phyloP scores from a whole-genome alignment of 768 basidiomycete species.

The Suillus occidentalis region DNA sequence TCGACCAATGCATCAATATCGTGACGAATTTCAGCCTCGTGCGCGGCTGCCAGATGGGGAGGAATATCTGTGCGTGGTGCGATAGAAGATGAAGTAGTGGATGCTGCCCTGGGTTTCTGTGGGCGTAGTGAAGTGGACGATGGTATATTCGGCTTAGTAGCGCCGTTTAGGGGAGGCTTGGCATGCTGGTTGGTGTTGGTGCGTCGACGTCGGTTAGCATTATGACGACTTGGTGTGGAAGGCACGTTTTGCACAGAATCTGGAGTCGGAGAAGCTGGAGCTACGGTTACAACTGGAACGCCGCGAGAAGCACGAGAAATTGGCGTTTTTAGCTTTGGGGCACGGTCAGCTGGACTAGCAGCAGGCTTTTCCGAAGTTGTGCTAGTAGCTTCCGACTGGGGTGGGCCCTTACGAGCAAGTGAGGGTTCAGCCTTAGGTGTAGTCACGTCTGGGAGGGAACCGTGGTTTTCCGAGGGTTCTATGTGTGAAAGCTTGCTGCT shows the following conservation, averaged over 20 bases:
- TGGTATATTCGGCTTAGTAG: slow-evolving; percentile 18
- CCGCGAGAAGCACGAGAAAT: slow-evolving; percentile 23
- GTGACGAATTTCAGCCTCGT: slow-evolving; percentile 50
- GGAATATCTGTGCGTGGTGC: slow-evolving; percentile 54
- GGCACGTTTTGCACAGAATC: slow-evolving; percentile 23
- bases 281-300: slow-evolving; percentile 22
- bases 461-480: slow-evolving; percentile 20
- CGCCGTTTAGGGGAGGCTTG: slow-evolving; percentile 22
- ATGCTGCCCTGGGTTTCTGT: slow-evolving; percentile 33
- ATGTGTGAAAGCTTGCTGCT: slow-evolving; percentile 17
- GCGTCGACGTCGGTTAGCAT: slow-evolving; percentile 50
- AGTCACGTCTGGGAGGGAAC: slow-evolving; percentile 21
- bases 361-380: slow-evolving; percentile 24
- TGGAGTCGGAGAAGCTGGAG: slow-evolving; percentile 22
- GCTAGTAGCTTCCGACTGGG: slow-evolving; percentile 19
- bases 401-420: slow-evolving; percentile 17
- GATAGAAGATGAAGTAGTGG: slow-evolving; percentile 21
- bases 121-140: slow-evolving; percentile 30
- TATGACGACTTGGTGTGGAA: slow-evolving; percentile 40
- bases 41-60: slow-evolving; percentile 48
- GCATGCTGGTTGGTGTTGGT: slow-evolving; percentile 41
- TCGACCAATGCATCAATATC: slow-evolving; percentile 80
- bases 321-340: slow-evolving; percentile 21
- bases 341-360: slow-evolving; percentile 21
- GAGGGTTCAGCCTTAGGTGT: slow-evolving; percentile 14